Percentiles rank a stretch among this genome's conserved stretches.
phyloP scores from a whole-genome alignment of 2,329 filamentous ascomycete species.

The Elsinoe batatas region DNA sequence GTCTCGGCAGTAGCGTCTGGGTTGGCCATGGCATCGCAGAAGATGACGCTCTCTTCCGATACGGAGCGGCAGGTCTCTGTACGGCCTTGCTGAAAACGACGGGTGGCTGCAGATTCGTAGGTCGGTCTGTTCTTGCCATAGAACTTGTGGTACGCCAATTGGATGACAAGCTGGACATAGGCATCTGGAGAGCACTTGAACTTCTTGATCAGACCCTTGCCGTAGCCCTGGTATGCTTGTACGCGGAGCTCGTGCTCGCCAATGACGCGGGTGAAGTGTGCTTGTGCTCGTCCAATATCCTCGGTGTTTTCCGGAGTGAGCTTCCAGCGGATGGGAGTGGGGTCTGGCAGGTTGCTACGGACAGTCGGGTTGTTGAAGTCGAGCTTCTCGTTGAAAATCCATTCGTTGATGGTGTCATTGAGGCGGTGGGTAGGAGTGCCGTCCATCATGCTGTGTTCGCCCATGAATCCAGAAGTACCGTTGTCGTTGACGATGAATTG shows the following conservation, averaged over 20 bases:
- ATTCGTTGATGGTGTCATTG: slow-evolving; percentile 86
- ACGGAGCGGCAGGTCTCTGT: slow-evolving; percentile 93
- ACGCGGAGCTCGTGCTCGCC: slow-evolving; percentile 82
- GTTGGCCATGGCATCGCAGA: slow-evolving; percentile 80
- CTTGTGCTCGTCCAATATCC: slow-evolving; percentile 68
- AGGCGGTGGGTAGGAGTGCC: slow-evolving; percentile 94
- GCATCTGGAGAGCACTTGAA: slow-evolving; percentile 97
- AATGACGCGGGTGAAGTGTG: slow-evolving; percentile 74
- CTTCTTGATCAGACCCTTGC: slow-evolving; percentile 97
- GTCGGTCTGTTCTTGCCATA: slow-evolving; percentile 96
- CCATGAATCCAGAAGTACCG: slow-evolving; percentile 92
- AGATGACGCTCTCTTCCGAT: slow-evolving; percentile 81
- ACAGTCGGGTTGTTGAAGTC: slow-evolving; percentile 71
- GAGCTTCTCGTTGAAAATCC: slow-evolving; percentile 89
- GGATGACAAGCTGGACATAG: slow-evolving; percentile 97
- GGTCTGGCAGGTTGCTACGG: slow-evolving; percentile 76
- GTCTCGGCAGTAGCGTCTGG: slow-evolving; percentile 51
- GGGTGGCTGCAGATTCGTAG: slow-evolving; percentile 90
- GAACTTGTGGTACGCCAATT: slow-evolving; percentile 98
- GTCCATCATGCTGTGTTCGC: slow-evolving; percentile 99
- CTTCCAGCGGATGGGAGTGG: slow-evolving; percentile 66
- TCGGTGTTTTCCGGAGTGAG: slow-evolving; percentile 62
- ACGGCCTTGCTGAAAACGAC: slow-evolving; percentile 90
- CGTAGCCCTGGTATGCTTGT: slow-evolving; percentile 93
- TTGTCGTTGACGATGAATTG: slow-evolving; percentile 99